A percentile compares a stretch with the other conserved stretches of the same genome.
Conservation (phyloP, 768 basidiomycete genomes). For the Boletus edulis region DNA sequence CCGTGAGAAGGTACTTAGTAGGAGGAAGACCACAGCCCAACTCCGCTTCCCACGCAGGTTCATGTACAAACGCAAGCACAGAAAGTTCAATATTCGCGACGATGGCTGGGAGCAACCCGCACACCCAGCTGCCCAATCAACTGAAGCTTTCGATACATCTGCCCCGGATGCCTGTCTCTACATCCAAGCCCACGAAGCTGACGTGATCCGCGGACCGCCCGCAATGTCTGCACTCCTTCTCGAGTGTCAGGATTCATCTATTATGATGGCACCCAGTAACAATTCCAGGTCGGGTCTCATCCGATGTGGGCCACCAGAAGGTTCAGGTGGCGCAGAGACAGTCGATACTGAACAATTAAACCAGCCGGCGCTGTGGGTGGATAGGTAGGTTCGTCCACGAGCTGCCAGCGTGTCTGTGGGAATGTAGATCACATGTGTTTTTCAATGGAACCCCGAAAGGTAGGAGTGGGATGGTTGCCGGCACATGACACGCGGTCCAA, state of each 20-base stretch:
- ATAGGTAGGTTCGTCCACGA: constrained; percentile 65
- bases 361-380: constrained; percentile 56
- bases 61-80: constrained; percentile 29
- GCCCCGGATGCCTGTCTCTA: constrained; percentile 36
- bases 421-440: constrained; percentile 5
- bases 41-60: background rate
- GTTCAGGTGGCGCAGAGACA: constrained; percentile 3
- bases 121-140: background rate
- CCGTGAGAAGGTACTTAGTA: no score
- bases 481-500: constrained; percentile 2
- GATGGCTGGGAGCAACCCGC: background rate
- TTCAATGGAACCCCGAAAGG: constrained; percentile 4
- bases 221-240: constrained; percentile 37
- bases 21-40: no score
- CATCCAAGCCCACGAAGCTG: constrained; percentile 77
- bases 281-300: constrained; percentile 35
- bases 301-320: constrained; percentile 26
- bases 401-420: constrained; percentile 4
- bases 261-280: constrained; percentile 2
- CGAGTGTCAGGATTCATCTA: constrained; percentile 24
- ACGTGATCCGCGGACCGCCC: constrained; percentile 55
- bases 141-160: background rate
- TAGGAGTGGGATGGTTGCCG: constrained; percentile 7
- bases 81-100: constrained; percentile 8
- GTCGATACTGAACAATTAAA: background rate